Evolutionary conservation across 768 basidiomycete species (phyloP), one percentile per base, ranked within the genome.

Genomic region (Panus rudis): DNA sequence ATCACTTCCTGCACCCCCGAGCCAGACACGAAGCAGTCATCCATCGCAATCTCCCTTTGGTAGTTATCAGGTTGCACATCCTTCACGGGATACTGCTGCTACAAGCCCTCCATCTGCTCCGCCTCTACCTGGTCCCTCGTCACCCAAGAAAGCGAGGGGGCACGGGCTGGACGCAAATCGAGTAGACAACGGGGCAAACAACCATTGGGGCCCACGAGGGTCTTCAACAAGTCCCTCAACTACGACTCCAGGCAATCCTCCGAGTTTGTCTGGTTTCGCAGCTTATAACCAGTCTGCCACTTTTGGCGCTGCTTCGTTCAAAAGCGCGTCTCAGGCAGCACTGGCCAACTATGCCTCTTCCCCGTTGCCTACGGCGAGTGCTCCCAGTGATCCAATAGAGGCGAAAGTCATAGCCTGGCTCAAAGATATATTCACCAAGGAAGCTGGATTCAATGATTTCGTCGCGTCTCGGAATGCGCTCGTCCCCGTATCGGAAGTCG

Each of bases 371-470:
- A 41, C 46, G 22, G 37, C 46, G 26, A 48, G 44, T 6, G 41
- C 45, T 2, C 48, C 48, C 4, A 46, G 47, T 10, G 42, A 45
- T 16, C 41, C 43, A n/a, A 54, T 67, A 31, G 64, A 74, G 46
- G 64, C 67, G 14, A 58, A 62, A 23, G 66, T 81, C 34, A 56
- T 59, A 13, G 60, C 61, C 37, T 69, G 70, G 43, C 67, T 79
- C n/a, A 65, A 70, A 34, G 40, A 57, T 6, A 46, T 66, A 12
- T 55, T 83, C 11, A 64, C 68, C 46, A 58, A 69, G 23, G 72
- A 79, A 44, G 51, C 59, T 2, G 63, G 54, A 19, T 80, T 72
- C 68, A 43, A 48, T 7, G 63, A 63, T 8, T 79, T 73, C 51
- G 77, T 73, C 57, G 57, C 63, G 44, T 64, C 65, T 5, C 67